Evolutionary conservation across 371 early-diverging fungal genomes (phyloP).

Genomic region (Coemansia linderi): DNA sequence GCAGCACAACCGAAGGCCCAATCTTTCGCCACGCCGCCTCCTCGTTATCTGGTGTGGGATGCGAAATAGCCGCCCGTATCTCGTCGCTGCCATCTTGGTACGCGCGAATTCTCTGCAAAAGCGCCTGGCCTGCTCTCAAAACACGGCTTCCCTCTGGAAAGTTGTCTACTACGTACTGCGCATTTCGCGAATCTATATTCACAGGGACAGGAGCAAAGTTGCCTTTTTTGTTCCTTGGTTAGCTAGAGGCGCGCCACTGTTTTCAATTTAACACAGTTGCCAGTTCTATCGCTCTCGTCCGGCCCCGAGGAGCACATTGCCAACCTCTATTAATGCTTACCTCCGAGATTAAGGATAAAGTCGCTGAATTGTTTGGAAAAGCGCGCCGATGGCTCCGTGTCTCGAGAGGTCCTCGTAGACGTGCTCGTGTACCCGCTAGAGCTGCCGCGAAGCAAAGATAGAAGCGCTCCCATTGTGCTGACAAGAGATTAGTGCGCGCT

Average conservation of each 20-base stretch:
- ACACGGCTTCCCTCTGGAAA: conserved; percentile 34
- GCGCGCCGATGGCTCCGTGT: conserved; percentile 35
- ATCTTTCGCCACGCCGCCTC: conserved; percentile 83
- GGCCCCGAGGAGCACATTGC: not conserved
- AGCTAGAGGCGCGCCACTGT: not conserved
- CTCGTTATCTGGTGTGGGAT: conserved; percentile 79
- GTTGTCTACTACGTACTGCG: conserved; percentile 28
- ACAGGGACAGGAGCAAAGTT: not conserved
- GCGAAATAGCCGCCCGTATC: conserved; percentile 74
- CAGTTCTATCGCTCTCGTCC: not conserved
- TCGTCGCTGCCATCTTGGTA: conserved; percentile 47
- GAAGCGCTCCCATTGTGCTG: conserved; percentile 36
- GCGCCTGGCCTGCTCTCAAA: conserved; percentile 25
- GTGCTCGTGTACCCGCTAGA: conserved; percentile 19
- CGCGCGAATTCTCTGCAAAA: conserved; percentile 31
- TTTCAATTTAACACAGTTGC: not conserved
- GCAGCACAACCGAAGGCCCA: conserved; percentile 72
- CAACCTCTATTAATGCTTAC: conserved; percentile 15
- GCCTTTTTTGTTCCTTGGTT: not conserved
- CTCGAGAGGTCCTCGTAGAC: conserved; percentile 19
- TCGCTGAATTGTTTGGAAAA: conserved; percentile 51
- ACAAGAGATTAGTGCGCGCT: not conserved
- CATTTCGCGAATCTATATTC: conserved; percentile 35
- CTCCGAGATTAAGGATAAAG: conserved; percentile 50
- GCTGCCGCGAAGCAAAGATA: conserved; percentile 46